Evolutionary conservation across 2,329 filamentous ascomycete genomes (phyloP), one percentile per base, ranked within the genome.

Genomic region (Meredithiella fracta): DNA sequence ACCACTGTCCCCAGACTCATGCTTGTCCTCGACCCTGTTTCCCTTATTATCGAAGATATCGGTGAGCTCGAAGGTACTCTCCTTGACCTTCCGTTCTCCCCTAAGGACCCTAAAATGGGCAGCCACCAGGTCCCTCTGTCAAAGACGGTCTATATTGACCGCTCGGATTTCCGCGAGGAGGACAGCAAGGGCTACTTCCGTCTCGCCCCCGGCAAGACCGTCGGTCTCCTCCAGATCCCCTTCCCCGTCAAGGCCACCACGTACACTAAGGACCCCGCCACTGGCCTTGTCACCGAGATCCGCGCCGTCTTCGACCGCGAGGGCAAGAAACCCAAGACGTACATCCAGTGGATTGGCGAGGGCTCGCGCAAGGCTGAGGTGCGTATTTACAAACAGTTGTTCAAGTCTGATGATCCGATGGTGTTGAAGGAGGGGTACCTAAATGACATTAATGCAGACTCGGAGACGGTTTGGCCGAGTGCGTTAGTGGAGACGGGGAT

Each of bases 401-500:
- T 96, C 78, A 89, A 88, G 67, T 87, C 83, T 3, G 83, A 90
- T 51, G 84, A 92, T 64, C 90, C 91, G 1, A 82, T 83, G 40
- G 78, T 82, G 9, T 82, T 83, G 2, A 81, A 83, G 51, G 87
- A 84, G 15, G 88, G 88, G 1, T 96, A 89, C 70, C 70, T 94
- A 54, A 81, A 83, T 55, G 86, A 95, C 62, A 76, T 97, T 62
- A 92, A 92, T 66, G 84, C 87, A 0, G 76, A 91, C 50, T 91
- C 85, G 58, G 86, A 96, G 70, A 72, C 86, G 22, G 73, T 92
- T n/a, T 91, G 83, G 65, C 73, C 77, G 0, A 72, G 86, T 56
- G 90, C 90, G 0, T 71, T 94, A 64, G 79, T 96, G 38, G 90
- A 97, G 68, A 75, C 78, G 26, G 91, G 90, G 1, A 85, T 96